phyloP scores from a whole-genome alignment of 225 moss, liverwort and hornwort species.

The Pseudoscleropodium purum region DNA sequence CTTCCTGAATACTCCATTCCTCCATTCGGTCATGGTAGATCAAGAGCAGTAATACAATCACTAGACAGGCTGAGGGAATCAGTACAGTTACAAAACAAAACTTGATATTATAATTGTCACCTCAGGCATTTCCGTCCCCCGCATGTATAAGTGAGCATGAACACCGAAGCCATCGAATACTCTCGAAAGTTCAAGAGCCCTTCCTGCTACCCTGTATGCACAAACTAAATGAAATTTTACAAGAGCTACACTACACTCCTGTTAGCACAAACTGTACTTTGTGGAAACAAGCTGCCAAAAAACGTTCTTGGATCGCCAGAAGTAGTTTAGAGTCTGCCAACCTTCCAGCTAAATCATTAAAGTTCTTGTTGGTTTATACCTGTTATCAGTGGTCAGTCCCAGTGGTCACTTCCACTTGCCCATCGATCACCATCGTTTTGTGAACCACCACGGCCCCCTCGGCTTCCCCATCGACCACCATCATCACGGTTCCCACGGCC shows the following conservation, averaged over 20 bases:
- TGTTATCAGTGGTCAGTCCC: background rate
- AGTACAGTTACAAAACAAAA: background rate
- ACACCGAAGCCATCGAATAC: background rate
- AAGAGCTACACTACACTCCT: background rate
- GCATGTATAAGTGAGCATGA: background rate
- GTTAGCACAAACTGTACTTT: background rate
- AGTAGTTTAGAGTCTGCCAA: background rate
- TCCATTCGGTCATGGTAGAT: background rate
- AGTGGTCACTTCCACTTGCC: background rate
- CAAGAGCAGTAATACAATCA: background rate
- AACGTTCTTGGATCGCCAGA: background rate
- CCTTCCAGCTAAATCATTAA: background rate
- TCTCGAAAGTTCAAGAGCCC: background rate
- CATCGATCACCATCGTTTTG: constrained; percentile 3
- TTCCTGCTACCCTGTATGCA: background rate
- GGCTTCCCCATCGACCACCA: background rate
- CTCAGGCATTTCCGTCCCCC: background rate
- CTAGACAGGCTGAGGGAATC: background rate
- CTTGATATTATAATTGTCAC: background rate
- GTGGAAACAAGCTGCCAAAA: background rate
- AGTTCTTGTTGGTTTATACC: background rate
- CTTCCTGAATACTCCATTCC: background rate
- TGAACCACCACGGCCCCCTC: background rate
- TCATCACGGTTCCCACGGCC: background rate
- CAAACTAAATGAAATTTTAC: background rate